Evolutionary conservation across 192 early-diverging fungal species (phyloP), one percentile per base, ranked within the genome.

Genomic region (Allomyces macrogynus): DNA sequence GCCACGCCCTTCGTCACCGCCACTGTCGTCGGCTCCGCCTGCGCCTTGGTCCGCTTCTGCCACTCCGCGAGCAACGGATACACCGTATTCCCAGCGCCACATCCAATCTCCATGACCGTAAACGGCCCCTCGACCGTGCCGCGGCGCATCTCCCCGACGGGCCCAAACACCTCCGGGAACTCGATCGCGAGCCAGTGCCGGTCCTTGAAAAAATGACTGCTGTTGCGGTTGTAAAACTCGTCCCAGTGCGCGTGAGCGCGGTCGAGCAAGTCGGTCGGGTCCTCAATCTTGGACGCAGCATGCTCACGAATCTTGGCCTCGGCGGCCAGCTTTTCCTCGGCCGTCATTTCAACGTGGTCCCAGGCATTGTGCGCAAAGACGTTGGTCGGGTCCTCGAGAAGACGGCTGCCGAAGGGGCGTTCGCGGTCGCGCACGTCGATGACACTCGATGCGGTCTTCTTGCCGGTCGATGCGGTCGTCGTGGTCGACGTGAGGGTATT

Each of bases 61-160:
- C 69, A 81, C 75, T 88, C 83, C 62, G 84, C 79, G 42, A 99
- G 68, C 10, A 98, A 69, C 2, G 97, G 97, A 74, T 92, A 98
- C 67, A 95, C 83, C 64, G 92, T 92, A 73, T 91, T 95, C 62
- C 94, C 95, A 1, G 92, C 93, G 3, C 97, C 97, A 74, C 97
- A 99, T 60, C 97, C 97, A 43, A 96, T 86, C 70, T 99, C 97
- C 66, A 91, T 83, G 10, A 98, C 80, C 11, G 66, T 73, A 70
- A 81, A 80, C 61, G 65, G 69, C 20, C 64, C 63, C 20, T 67
- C 54, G 32, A 40, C 32, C 32, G 32, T 40, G 5, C 32, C 32
- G 8, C 32, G 7, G 7, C 32, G 32, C 32, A 40, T 8, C 5
- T 40, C 32, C 3, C 32, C 3, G 32, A 40, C 32, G 4, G 32